A percentile compares a stretch with the other conserved stretches of the same genome.
These are phyloP conservation scores for Aspergillus persii DNA, from an alignment of 2,329 filamentous ascomycete species.

Conservation along the genomic window DNA sequence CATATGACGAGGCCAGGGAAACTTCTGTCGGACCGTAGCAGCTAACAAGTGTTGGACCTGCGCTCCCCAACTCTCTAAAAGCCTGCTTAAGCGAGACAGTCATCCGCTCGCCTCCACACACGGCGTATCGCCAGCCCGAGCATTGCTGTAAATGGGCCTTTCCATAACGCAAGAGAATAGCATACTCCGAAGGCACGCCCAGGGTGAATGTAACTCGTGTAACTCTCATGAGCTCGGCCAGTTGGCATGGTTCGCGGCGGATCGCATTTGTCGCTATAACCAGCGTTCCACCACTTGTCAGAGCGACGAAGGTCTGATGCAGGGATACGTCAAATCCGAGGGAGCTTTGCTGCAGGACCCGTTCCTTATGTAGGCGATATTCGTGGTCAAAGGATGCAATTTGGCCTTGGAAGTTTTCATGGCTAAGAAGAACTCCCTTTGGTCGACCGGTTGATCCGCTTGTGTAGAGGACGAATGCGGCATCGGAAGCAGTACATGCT, in stretches of 20 bases:
- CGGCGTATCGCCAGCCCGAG: neutral
- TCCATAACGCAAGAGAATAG: neutral
- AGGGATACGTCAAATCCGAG: neutral
- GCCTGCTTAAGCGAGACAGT: neutral
- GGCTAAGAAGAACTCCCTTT: neutral
- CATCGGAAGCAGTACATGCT: neutral
- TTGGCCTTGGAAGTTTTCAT: neutral
- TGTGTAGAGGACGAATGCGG: neutral
- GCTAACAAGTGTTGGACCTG: neutral
- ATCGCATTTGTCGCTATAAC: neutral
- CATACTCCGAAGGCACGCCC: neutral
- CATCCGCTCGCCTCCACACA: neutral
- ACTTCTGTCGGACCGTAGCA: neutral
- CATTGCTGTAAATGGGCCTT: neutral
- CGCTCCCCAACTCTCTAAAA: neutral
- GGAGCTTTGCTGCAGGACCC: neutral
- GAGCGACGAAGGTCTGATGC: neutral
- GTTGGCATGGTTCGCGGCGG: neutral
- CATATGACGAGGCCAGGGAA: neutral
- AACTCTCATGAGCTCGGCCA: neutral
- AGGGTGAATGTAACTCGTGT: neutral
- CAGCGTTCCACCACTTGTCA: neutral
- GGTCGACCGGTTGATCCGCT: neutral
- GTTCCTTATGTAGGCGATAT: neutral
- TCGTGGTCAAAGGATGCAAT: neutral